Base-by-base conservation (phyloP, 2,329 filamentous ascomycete genomes). In the Penicillium brasilianum region DNA sequence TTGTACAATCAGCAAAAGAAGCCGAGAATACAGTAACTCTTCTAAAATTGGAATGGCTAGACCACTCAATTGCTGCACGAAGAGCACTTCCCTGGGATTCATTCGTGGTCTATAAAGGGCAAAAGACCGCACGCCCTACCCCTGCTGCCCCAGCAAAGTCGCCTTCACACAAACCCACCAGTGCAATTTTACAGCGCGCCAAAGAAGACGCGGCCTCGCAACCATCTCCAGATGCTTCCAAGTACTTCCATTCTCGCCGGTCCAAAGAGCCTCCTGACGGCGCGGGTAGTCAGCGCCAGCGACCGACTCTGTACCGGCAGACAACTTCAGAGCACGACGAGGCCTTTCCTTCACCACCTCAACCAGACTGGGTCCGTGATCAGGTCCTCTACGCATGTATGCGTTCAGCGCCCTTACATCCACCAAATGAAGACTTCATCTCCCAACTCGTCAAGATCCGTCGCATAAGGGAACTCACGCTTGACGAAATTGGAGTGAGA, bases 291-390 rank as follows among this genome's bases (percentile, higher is more conserved):
- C 69, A 75, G 55, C 63, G 65, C 4, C 60, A 65, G 2, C 77
- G 72, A 60, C 81, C 80, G 51, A 77, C 79, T 57, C 77, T 96
- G 6, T 72, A 88, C 10, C 87, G 87, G 39, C 83, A 90, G 71
- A 91, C 90, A 0, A 97, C 93, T 0, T 91, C 89, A 2, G 92
- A 96, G 60, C 85, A 93, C 59, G 90, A 96, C 28, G 81, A 84
- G 18, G 75, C 78, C 1, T 70, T 61, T 37, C 76, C 84, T 3
- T 73, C 91, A 0, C 92, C 91, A 0, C 81, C 84, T 0, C 77
- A 91, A 13, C 93, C 93, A 1, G 85, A 86, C 2, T 96, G 87
- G 87, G 85, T 88, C 13, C 78, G 82, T 44, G 76, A 90, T 57
- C 82, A 85, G 30, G 80, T 87, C 11, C 81, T 82, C 6, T 97